Evolutionary conservation across 177 flowering plant genomes (phyloP).

Genomic region (Vitis hybrid): DNA sequence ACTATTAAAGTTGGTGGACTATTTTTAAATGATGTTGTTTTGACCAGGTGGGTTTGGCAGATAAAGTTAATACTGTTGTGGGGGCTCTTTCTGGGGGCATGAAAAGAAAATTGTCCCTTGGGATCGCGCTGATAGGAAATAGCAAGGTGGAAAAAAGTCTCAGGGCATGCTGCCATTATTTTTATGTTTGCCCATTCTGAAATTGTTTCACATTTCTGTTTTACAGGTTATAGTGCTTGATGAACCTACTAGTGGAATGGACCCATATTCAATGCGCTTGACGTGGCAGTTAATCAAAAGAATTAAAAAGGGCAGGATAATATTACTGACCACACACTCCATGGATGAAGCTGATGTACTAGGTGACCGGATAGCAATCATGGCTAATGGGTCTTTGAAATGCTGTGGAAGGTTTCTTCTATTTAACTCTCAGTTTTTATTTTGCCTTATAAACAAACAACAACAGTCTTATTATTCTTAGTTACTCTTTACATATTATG

Average conservation of each 20-base stretch:
- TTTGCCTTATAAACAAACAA: background rate
- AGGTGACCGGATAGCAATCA: constrained; percentile 98
- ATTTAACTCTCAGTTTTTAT: background rate
- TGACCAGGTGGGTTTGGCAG: constrained; percentile 85
- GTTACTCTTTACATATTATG: background rate
- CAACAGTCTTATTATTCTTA: background rate
- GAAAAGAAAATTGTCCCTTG: constrained; percentile 96
- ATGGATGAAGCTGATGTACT: constrained; percentile 99
- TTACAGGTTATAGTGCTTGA: constrained; percentile 89
- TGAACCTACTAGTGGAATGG: constrained; percentile 99
- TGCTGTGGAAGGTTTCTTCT: constrained; percentile 90
- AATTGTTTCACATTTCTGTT: constrained; percentile 5
- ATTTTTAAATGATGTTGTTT: constrained; percentile 8
- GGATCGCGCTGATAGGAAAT: constrained; percentile 88
- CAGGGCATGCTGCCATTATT: constrained; percentile 4
- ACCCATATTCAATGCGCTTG: constrained; percentile 98
- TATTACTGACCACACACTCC: constrained; percentile 93
- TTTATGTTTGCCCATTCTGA: constrained; percentile 3
- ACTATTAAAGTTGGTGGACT: background rate
- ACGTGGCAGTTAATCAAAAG: constrained; percentile 97
- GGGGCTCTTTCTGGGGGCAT: constrained; percentile 95
- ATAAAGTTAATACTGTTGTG: constrained; percentile 68
- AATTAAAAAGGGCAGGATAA: constrained; percentile 85
- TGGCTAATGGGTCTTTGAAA: constrained; percentile 94
- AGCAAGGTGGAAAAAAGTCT: constrained; percentile 66